phyloP scores from a whole-genome alignment of 148 eudicot genomes.

The Spergularia bocconei region DNA sequence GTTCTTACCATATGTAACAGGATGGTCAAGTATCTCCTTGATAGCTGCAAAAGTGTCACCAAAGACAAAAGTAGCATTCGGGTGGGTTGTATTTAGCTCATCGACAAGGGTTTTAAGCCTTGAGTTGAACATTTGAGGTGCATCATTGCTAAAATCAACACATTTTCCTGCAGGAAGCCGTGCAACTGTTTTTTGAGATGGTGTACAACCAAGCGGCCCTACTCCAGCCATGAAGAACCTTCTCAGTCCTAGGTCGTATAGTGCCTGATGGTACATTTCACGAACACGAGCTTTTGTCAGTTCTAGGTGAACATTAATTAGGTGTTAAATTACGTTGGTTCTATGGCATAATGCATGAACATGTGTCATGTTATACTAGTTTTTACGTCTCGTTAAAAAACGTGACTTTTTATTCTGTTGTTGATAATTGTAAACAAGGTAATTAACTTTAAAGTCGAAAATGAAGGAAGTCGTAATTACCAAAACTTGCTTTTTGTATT shows the following conservation, averaged over 20 bases:
- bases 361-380: no score
- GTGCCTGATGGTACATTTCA: conserved; percentile 19
- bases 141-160: conserved; percentile 38
- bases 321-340: no score
- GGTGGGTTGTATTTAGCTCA: conserved; percentile 41
- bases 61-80: conserved; percentile 47
- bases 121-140: conserved; percentile 53
- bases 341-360: no score
- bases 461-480: conserved; percentile 30
- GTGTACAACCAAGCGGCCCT: conserved; percentile 73
- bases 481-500: conserved; percentile 45
- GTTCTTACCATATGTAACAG: conserved; percentile 47
- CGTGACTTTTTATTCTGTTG: not conserved
- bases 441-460: not conserved
- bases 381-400: no score
- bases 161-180: conserved; percentile 42
- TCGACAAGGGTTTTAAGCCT: conserved; percentile 47
- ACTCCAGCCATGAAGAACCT: conserved; percentile 59
- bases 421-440: not conserved
- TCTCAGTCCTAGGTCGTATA: conserved; percentile 56
- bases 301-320: no score
- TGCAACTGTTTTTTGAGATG: conserved; percentile 44
- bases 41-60: conserved; percentile 58
- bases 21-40: conserved; percentile 47
- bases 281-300: no score